Conservation (phyloP, 306 rosid species). For the Cicer judaicum region DNA sequence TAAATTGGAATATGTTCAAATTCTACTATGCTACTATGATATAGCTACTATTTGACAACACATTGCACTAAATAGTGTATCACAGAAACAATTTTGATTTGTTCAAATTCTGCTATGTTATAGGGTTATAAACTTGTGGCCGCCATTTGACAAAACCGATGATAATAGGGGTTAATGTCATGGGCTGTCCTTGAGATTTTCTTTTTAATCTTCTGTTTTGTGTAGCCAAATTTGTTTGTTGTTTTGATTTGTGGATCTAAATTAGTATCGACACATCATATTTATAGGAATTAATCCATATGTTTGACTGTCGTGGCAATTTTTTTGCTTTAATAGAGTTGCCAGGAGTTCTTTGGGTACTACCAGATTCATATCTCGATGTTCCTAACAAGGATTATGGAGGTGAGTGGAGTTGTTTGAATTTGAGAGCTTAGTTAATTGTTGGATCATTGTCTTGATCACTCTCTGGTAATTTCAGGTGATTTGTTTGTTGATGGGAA, state of each 20-base stretch:
- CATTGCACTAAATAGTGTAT: too few species aligned
- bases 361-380: conserved; percentile 94
- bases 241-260: conserved; percentile 1
- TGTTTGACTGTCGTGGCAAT: conserved; percentile 19
- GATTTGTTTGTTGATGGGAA: conserved; percentile 86
- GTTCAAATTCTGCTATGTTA: too few species aligned
- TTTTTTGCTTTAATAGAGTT: conserved; percentile 52
- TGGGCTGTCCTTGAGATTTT: not conserved
- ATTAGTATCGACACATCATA: conserved; percentile 1
- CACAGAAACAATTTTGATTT: too few species aligned
- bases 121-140: too few species aligned
- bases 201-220: not conserved
- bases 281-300: not conserved
- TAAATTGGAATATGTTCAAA: too few species aligned
- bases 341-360: conserved; percentile 90
- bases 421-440: conserved; percentile 12
- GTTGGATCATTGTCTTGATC: conserved; percentile 27
- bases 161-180: conserved; percentile 1
- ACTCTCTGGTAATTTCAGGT: conserved; percentile 53
- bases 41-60: too few species aligned
- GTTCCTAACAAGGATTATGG: conserved; percentile 95
- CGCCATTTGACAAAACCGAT: too few species aligned
- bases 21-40: too few species aligned
- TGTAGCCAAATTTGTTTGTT: not conserved
- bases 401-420: conserved; percentile 56